Percentiles rank a stretch among this genome's conserved stretches.
Evolutionary conservation across 2,329 filamentous ascomycete species (phyloP).

Genomic region (Rhynchosporium agropyri): DNA sequence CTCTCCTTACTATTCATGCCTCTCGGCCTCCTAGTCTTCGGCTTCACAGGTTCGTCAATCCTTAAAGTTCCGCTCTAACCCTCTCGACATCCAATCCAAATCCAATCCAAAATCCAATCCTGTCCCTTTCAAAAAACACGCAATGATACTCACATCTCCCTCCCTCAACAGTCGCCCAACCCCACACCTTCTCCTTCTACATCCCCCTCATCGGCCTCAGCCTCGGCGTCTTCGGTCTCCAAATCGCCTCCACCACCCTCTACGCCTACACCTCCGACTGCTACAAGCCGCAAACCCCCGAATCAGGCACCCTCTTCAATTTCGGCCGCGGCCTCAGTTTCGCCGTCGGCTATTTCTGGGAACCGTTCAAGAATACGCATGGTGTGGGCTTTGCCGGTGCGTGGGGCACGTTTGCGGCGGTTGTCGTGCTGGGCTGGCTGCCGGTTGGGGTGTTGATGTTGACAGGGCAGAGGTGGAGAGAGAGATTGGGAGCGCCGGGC

Average conservation of each 20-base stretch:
- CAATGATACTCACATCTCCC: no score
- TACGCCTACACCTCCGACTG: constrained; percentile 40
- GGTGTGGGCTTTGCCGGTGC: constrained; percentile 32
- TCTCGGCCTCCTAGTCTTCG: constrained; percentile 38
- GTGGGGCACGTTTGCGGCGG: constrained; percentile 37
- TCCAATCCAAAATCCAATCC: no score
- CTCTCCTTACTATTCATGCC: constrained; percentile 39
- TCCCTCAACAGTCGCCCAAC: constrained; percentile 19
- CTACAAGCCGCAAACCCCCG: constrained; percentile 38
- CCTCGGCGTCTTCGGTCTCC: constrained; percentile 37
- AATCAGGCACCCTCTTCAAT: constrained; percentile 39
- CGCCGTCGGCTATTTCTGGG: constrained; percentile 37
- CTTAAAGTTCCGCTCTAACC: no score
- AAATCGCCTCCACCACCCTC: constrained; percentile 37
- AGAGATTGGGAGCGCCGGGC: constrained; percentile 28
- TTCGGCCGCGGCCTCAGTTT: constrained; percentile 35
- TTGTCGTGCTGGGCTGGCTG: constrained; percentile 33
- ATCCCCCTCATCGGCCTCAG: constrained; percentile 36
- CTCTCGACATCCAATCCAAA: no score
- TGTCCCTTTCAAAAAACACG: no score
- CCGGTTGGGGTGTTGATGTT: constrained; percentile 35
- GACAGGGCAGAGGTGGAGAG: constrained; percentile 38
- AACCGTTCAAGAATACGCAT: constrained; percentile 31
- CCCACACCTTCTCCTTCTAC: constrained; percentile 26
- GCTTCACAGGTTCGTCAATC: constrained; percentile 20